phyloP scores from a whole-genome alignment of 495 filamentous ascomycete genomes.

The Aspergillus bertholletiae region DNA sequence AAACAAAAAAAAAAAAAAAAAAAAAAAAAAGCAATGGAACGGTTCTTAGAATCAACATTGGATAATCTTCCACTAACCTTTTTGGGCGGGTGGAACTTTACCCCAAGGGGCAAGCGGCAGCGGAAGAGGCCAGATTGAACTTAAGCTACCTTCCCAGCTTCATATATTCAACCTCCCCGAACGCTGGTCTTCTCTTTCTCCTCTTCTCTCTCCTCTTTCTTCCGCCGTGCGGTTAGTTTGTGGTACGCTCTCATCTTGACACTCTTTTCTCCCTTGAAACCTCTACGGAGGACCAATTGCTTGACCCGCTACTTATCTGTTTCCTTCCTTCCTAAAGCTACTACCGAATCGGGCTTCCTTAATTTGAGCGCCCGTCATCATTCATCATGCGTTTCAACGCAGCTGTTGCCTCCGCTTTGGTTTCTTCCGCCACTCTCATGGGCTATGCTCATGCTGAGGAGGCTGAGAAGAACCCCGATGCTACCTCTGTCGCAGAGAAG shows the following conservation, averaged over 20 bases:
- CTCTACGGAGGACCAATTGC: slow-evolving; percentile 23
- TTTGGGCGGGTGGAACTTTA: slow-evolving; percentile 26
- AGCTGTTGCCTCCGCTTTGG: slow-evolving; percentile 59
- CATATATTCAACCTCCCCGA: slow-evolving; percentile 27
- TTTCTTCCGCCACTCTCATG: slow-evolving; percentile 67
- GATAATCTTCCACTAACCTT: slow-evolving; percentile 29
- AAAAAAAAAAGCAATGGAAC: slow-evolving; percentile 3
- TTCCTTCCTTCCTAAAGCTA: slow-evolving; percentile 14
- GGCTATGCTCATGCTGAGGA: slow-evolving; percentile 72
- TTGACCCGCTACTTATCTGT: slow-evolving; percentile 25
- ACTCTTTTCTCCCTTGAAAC: slow-evolving; percentile 31
- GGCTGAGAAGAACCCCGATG: slow-evolving; percentile 52
- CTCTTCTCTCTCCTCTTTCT: slow-evolving; percentile 6
- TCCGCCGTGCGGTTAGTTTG: slow-evolving; percentile 8
- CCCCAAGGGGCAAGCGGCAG: slow-evolving; percentile 16
- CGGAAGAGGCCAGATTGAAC: slow-evolving; percentile 48
- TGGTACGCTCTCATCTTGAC: slow-evolving; percentile 19
- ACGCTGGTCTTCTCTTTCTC: slow-evolving; percentile 1
- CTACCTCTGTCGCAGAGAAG: slow-evolving; percentile 58
- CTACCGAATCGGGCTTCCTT: background rate
- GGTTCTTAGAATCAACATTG: slow-evolving; percentile 11
- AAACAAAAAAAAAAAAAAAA: too few species aligned
- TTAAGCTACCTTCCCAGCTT: slow-evolving; percentile 22
- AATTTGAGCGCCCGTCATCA: slow-evolving; percentile 7
- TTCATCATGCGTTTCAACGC: slow-evolving; percentile 75